Percentiles rank a stretch among this genome's conserved stretches.
phyloP scores from a whole-genome alignment of 169 alveolate species.

The Cryptosporidium bovis region DNA sequence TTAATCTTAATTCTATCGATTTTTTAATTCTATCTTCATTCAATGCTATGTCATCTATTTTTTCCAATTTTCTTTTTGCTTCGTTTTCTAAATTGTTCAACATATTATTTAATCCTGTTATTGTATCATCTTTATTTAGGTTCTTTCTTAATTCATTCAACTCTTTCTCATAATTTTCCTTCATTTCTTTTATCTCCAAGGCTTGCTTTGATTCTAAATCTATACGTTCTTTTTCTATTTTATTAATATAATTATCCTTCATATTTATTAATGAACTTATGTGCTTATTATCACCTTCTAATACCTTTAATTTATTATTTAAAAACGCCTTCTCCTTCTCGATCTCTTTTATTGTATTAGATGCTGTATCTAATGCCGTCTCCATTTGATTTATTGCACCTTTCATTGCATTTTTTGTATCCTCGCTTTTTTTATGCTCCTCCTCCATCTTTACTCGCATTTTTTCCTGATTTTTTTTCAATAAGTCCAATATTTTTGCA shows the following conservation, averaged over 20 bases:
- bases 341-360: conserved; percentile 43
- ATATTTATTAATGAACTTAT: conserved; percentile 39
- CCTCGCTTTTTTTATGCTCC: conserved; percentile 33
- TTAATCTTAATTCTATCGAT: conserved; percentile 34
- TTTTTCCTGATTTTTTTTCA: conserved; percentile 61
- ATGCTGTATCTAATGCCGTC: conserved; percentile 46
- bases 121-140: conserved; percentile 51
- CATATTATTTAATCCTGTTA: conserved; percentile 59
- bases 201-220: conserved; percentile 59
- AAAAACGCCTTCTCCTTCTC: conserved; percentile 60
- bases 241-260: conserved; percentile 69
- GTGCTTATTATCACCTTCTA: conserved; percentile 47
- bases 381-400: conserved; percentile 31
- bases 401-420: conserved; percentile 23
- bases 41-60: conserved; percentile 27
- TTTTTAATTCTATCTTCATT: conserved; percentile 45
- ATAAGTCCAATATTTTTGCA: conserved; percentile 56
- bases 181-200: conserved; percentile 57
- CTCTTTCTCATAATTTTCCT: conserved; percentile 42
- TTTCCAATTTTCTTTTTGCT: conserved; percentile 49
- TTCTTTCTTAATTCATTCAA: conserved; percentile 39
- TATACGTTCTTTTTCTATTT: conserved; percentile 37
- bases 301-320: conserved; percentile 18
- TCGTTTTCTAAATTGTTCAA: conserved; percentile 28
- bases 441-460: conserved; percentile 67